Conservation (phyloP, 176 grass and related monocot genomes). For the Zizania latifolia region DNA sequence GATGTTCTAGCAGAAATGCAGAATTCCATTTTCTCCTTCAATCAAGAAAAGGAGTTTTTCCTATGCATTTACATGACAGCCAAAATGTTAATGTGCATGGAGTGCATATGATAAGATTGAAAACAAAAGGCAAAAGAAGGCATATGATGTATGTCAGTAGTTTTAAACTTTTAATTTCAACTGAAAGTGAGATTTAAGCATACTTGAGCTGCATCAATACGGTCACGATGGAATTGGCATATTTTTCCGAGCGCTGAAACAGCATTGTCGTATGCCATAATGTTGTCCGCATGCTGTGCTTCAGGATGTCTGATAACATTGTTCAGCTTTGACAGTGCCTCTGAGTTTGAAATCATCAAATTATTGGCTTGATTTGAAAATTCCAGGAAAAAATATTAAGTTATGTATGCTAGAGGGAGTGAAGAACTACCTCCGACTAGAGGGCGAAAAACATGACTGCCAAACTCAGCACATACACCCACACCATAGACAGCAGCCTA, state of each 20-base stretch:
- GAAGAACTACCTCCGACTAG: slow-evolving; percentile 75
- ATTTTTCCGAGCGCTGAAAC: slow-evolving; percentile 96
- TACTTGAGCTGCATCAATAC: slow-evolving; percentile 84
- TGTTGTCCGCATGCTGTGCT: slow-evolving; percentile 62
- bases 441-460: slow-evolving; percentile 70
- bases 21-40: not conserved
- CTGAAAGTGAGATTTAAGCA: not conserved
- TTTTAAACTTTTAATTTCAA: not conserved
- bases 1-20: not conserved
- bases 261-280: slow-evolving; percentile 98
- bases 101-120: not conserved
- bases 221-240: slow-evolving; percentile 78
- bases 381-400: not conserved
- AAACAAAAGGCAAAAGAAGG: not conserved
- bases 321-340: slow-evolving; percentile 86
- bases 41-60: not conserved
- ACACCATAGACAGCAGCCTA: slow-evolving; percentile 99
- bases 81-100: not conserved
- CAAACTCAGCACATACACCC: slow-evolving; percentile 96
- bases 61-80: slow-evolving; percentile 4
- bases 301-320: slow-evolving; percentile 83
- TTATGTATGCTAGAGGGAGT: not conserved
- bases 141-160: not conserved
- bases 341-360: slow-evolving; percentile 31
- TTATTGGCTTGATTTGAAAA: slow-evolving; percentile 8